phyloP scores from a whole-genome alignment of 805 yeast species.

The Brettanomyces bruxellensis region DNA sequence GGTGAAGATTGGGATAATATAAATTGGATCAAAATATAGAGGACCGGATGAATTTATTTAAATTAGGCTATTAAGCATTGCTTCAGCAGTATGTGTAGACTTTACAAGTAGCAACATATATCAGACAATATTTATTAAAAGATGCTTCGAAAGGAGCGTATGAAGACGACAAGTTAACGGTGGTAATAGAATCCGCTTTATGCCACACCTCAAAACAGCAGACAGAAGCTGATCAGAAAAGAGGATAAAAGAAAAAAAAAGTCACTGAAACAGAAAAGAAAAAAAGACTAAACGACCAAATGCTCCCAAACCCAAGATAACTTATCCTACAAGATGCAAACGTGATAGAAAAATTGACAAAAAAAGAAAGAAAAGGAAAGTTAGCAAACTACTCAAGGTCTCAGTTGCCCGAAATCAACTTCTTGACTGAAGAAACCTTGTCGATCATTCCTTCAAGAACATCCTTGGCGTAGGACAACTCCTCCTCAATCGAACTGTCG shows the following conservation, averaged over 20 bases:
- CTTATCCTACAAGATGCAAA: background rate
- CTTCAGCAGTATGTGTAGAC: background rate
- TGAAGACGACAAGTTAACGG: too few relatives aligned
- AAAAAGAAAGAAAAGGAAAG: background rate
- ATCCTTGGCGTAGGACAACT: constrained; percentile 12
- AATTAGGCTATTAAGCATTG: background rate
- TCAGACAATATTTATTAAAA: too few relatives aligned
- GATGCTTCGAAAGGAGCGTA: too few relatives aligned
- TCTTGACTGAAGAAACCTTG: constrained; percentile 4
- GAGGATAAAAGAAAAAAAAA: background rate
- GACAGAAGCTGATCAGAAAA: too few relatives aligned
- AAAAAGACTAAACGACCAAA: background rate
- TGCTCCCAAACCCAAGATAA: background rate
- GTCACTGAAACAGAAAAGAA: background rate
- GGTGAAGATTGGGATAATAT: background rate
- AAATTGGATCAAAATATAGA: background rate
- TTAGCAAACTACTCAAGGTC: background rate
- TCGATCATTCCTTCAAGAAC: constrained; percentile 14
- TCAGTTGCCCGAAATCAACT: constrained; percentile 2
- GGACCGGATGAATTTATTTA: background rate
- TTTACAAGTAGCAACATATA: too few relatives aligned
- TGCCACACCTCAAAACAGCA: too few relatives aligned
- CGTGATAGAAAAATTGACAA: background rate
- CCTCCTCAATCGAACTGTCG: constrained; percentile 12
- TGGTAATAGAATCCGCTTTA: too few relatives aligned